phyloP scores from a whole-genome alignment of 1,284 basidiomycete species.

The Mixia osmundae region DNA sequence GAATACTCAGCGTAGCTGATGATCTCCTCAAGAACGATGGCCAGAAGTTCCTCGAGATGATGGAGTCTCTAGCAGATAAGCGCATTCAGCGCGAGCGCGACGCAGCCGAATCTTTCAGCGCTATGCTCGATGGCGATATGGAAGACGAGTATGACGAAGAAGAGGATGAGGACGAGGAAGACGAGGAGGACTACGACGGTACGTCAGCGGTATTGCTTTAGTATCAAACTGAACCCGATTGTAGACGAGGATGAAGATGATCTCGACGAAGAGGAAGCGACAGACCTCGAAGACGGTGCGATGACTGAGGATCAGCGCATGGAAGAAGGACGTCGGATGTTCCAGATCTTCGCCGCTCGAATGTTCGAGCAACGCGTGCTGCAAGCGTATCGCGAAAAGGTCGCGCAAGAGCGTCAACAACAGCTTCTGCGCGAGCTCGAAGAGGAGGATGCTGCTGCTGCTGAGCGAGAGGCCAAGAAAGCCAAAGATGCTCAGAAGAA shows the following conservation, averaged over 20 bases:
- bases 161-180: constrained; percentile 25
- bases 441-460: constrained; percentile 55
- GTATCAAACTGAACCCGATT: background rate
- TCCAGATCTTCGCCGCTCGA: constrained; percentile 96
- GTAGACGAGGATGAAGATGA: constrained; percentile 26
- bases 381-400: constrained; percentile 69
- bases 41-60: constrained; percentile 98
- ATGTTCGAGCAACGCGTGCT: constrained; percentile 98
- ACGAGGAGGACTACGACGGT: constrained; percentile 4
- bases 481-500: constrained; percentile 92
- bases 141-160: constrained; percentile 32
- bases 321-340: constrained; percentile 98
- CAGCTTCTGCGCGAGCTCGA: constrained; percentile 71
- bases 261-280: constrained; percentile 29
- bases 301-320: constrained; percentile 52
- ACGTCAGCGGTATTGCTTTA: background rate
- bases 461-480: constrained; percentile 77
- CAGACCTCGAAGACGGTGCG: constrained; percentile 21
- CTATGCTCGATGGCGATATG: constrained; percentile 35
- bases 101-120: constrained; percentile 51
- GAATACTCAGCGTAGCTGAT: constrained; percentile 95
- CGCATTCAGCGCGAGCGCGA: constrained; percentile 81
- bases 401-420: constrained; percentile 71
- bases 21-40: constrained; percentile 96
- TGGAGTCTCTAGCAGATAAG: constrained; percentile 93